Evolutionary conservation across 441 rosid genomes (phyloP), one percentile per base, ranked within the genome.

Genomic region (Arabidopsis hybrid): DNA sequence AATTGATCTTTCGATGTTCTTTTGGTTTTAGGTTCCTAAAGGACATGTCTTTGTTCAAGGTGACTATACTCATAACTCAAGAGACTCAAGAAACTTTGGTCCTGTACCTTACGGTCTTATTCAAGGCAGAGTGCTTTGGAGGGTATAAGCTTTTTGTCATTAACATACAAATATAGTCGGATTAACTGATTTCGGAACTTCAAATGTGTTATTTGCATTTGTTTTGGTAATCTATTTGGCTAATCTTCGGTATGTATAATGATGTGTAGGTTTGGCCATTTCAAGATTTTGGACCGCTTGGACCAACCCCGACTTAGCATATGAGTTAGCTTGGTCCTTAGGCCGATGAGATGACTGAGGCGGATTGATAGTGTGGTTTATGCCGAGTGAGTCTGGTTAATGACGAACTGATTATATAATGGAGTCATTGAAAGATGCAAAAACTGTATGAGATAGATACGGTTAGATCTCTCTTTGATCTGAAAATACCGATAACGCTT

Each of bases 11-110:
- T 46, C 4, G 50, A 66, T 3, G 17, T 40, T 49, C 7, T 12
- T 51, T 21, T 77, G 13, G 61, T 18, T 80, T 58, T 8, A 92
- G 98, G 91, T 91, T 65, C 97, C 97, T 1, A 77, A 67, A 80
- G 97, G 97, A 50, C 88, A 85, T 70, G 67, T 91, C 47, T 90
- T 92, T 88, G 73, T 88, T 14, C 82, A 85, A 69, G 98, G 98
- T 57, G 97, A 91, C 82, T 75, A 89, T 80, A 72, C 65, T 52
- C 81, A 84, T 29, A 67, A 80, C 56, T 85, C 96, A 0, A 74
- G 59, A 18, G 98, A 91, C 85, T 93, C 97, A 1, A 87, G 96
- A 78, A 34, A 46, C 7, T 91, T 85, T 71, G 98, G 98, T 55
- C 82, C 92, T 6, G 78, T 89, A 77, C 93, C 98, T 42, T 87